Base-by-base conservation (phyloP, 1,284 basidiomycete species). In the Ustilago sp. region DNA sequence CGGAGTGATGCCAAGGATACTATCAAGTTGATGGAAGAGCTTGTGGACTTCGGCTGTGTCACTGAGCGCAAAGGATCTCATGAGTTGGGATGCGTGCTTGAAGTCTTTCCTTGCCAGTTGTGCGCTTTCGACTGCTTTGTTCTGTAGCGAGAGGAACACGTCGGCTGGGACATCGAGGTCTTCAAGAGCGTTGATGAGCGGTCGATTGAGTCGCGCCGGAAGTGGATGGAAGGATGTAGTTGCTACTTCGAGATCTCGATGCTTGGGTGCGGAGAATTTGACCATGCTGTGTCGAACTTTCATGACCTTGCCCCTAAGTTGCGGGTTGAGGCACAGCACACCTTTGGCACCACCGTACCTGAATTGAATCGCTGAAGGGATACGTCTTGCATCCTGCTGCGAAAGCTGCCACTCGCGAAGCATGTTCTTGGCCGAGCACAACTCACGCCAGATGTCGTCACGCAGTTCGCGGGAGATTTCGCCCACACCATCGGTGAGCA, bases 101-200 rank as follows among this genome's bases (percentile, higher is more conserved):
- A 74, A 68, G 8, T 39, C 54, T 8, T 50, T 41, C 15, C 65
- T 43, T 3, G 66, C 65, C 12, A 36, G 28, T 43, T 74, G 57
- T 4, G 63, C 63, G 34, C 53, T 60, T 17, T 65, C 59, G 28
- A 74, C 63, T 8, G 71, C 71, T 54, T 52, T 61, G 15, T 57
- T 32, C 38, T 74, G 71, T 15, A 74, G 38, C 9, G 32, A 23
- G 19, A 74, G 23, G 17, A 74, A 74, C 28, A 59, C 50, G 8
- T 50, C 45, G 1, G 41, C 36, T 0, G 19, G 12, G 8, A 74
- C 71, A 13, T 66, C 71, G 2, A 74, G 59, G 38, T 74, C 71
- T 39, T 68, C 71, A 28, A 74, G 66, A 7, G 71, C 66, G 31
- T 74, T 74, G 66, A 74, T 74, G 15, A 74, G 59, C 13, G 71